Evolutionary conservation across 768 basidiomycete species (phyloP).

Genomic region (Russula earlei): DNA sequence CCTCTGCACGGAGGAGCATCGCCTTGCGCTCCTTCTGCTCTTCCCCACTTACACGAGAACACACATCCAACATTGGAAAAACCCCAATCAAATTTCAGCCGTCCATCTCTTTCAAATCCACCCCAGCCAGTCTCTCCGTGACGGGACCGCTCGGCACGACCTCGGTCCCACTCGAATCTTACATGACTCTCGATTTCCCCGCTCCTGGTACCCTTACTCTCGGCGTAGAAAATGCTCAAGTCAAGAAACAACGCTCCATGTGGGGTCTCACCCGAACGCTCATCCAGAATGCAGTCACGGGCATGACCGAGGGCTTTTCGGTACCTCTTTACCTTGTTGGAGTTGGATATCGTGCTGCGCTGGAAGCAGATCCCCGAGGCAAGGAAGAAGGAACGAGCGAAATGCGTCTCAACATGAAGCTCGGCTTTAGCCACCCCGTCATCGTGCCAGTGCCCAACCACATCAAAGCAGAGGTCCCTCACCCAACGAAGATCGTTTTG

Average conservation of each 20-base stretch:
- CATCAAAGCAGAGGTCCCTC: slow-evolving; percentile 72
- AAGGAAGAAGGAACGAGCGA: slow-evolving; percentile 47
- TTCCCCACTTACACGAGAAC: slow-evolving; percentile 5
- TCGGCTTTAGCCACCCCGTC: slow-evolving; percentile 87
- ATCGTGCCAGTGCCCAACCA: slow-evolving; percentile 72
- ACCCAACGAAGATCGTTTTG: slow-evolving; percentile 80
- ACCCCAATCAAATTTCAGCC: slow-evolving; percentile 43
- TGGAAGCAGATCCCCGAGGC: slow-evolving; percentile 70
- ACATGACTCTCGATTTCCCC: slow-evolving; percentile 33
- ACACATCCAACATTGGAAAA: slow-evolving; percentile 40
- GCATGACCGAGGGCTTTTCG: slow-evolving; percentile 82
- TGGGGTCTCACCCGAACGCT: slow-evolving; percentile 95
- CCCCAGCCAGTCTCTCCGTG: slow-evolving; percentile 38
- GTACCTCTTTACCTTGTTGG: slow-evolving; percentile 85
- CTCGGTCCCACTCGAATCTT: slow-evolving; percentile 38
- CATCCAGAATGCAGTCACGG: slow-evolving; percentile 81
- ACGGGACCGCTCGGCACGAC: slow-evolving; percentile 48
- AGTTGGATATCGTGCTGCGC: slow-evolving; percentile 82
- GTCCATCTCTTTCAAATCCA: slow-evolving; percentile 35
- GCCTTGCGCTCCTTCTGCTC: slow-evolving; percentile 14
- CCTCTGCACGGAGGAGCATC: slow-evolving; percentile 1
- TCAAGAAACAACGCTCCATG: slow-evolving; percentile 75
- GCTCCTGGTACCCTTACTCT: slow-evolving; percentile 30
- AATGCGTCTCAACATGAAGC: slow-evolving; percentile 76
- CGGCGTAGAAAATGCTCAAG: slow-evolving; percentile 45